Evolutionary conservation across 495 filamentous ascomycete genomes (phyloP), one percentile per base, ranked within the genome.

Genomic region (Podospora sp.): DNA sequence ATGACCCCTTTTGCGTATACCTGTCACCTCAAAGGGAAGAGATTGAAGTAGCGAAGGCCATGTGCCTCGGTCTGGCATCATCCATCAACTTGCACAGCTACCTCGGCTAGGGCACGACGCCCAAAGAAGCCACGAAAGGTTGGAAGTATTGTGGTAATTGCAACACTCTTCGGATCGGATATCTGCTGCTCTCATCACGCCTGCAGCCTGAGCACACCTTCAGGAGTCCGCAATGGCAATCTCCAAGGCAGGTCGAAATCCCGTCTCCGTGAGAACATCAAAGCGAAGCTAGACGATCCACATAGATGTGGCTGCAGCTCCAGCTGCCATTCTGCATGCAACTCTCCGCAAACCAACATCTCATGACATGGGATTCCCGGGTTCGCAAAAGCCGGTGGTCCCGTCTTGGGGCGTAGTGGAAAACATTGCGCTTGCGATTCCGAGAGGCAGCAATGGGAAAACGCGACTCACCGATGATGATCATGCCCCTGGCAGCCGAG

Each of bases 391-490:
- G 55, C 66, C 66, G 40, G 66, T 40, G 29, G 24, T 55, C 52
- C 62, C 40, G 61, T 36, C 52, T 63, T 33, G 51, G 52, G 21
- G 59, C 33, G 49, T 20, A 62, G 20, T 33, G 35, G 33, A 18
- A 50, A 49, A 25, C 29, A 60, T 29, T 33, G 60, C 12, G 50
- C 65, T 20, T 67, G 24, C 29, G 25, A 14, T 12, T 20, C 57
- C 21, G 53, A 57, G 53, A 57, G 52, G n/a, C 24, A 14, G 14
- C 16, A n/a, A 22, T 21, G 25, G 26, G 29, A 16, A 33, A 60
- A 20, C 25, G 29, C 57, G 36, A 40, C 26, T 66, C 65, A 62
- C 67, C 68, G 68, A 33, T 62, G 68, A 35, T 56, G 53, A 70
- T 67, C 68, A 61, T 27, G 52, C 57, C 61, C 65, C 46, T 67